These are phyloP conservation scores for Erodium maritimum DNA, from an alignment of 345 rosid species.

Conservation along the genomic window DNA sequence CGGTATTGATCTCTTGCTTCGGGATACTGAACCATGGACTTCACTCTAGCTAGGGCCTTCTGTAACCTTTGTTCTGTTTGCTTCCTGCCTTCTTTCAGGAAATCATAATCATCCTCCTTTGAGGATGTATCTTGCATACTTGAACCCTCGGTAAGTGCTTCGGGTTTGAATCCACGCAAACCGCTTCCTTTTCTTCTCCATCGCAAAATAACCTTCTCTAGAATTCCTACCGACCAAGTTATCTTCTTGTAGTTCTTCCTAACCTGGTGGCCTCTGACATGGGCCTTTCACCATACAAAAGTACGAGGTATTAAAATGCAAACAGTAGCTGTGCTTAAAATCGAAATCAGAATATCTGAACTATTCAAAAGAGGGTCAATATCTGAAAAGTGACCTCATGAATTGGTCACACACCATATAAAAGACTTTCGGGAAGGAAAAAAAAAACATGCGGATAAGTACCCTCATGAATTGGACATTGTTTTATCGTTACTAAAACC, in stretches of 20 bases:
- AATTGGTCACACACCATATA: no score
- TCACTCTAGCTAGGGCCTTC: conserved; percentile 76
- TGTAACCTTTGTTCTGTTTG: conserved; percentile 75
- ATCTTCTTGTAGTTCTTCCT: conserved; percentile 73
- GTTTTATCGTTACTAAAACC: no score
- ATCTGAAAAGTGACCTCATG: no score
- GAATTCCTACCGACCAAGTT: conserved; percentile 82
- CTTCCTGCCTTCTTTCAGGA: conserved; percentile 74
- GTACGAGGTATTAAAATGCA: neutral
- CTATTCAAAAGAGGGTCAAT: no score
- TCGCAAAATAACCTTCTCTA: conserved; percentile 85
- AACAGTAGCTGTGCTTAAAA: neutral
- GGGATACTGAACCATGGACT: conserved; percentile 83
- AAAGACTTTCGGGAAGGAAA: no score
- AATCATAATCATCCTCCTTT: conserved; percentile 69
- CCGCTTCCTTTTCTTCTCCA: conserved; percentile 92
- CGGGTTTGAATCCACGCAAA: conserved; percentile 72
- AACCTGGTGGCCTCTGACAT: conserved; percentile 83
- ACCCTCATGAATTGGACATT: no score
- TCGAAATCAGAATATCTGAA: neutral
- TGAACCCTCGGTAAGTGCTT: conserved; percentile 31
- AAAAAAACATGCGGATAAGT: no score
- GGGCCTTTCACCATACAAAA: conserved; percentile 48
- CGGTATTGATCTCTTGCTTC: conserved; percentile 88
- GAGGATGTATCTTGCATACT: conserved; percentile 26